Evolutionary conservation across 2,329 filamentous ascomycete species (phyloP).

Genomic region (Alternaria alternata): DNA sequence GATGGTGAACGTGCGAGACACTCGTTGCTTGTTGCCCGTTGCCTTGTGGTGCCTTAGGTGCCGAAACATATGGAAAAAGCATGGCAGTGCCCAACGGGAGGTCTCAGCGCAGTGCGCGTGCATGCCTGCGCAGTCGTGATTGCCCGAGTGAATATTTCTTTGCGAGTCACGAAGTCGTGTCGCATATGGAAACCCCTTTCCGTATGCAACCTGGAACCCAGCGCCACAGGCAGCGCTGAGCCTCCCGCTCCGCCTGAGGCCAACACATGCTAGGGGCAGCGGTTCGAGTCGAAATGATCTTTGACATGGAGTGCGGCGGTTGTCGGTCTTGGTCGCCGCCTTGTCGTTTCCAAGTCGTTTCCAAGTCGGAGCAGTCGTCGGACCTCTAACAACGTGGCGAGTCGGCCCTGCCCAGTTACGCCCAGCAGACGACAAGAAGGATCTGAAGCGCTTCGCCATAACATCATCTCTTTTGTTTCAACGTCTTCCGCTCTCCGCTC

Average conservation of each 20-base stretch:
- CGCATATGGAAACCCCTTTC: background rate
- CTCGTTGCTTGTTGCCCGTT: slow-evolving; percentile 1
- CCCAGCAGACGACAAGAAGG: slow-evolving; percentile 3
- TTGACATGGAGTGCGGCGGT: background rate
- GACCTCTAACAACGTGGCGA: slow-evolving; percentile 3
- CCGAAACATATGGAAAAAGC: background rate
- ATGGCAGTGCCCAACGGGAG: slow-evolving; percentile 5
- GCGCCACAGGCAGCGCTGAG: slow-evolving; percentile 8
- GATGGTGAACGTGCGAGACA: background rate
- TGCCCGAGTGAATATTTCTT: background rate
- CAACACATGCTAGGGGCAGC: background rate
- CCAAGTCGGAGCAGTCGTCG: background rate
- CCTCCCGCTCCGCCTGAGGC: slow-evolving; percentile 9
- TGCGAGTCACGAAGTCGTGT: background rate
- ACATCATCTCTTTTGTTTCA: slow-evolving; percentile 1
- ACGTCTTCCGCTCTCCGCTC: slow-evolving; percentile 10
- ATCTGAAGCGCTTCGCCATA: background rate
- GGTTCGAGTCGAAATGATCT: slow-evolving; percentile 3
- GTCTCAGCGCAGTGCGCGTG: background rate
- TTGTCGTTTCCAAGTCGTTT: slow-evolving; percentile 3
- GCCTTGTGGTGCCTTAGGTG: background rate
- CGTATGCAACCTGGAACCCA: background rate
- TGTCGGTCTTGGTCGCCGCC: slow-evolving; percentile 3
- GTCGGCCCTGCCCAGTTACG: slow-evolving; percentile 2
- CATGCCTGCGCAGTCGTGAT: background rate